Conservation (phyloP, 1,284 basidiomycete species). For the Cryptococcus sp. region DNA sequence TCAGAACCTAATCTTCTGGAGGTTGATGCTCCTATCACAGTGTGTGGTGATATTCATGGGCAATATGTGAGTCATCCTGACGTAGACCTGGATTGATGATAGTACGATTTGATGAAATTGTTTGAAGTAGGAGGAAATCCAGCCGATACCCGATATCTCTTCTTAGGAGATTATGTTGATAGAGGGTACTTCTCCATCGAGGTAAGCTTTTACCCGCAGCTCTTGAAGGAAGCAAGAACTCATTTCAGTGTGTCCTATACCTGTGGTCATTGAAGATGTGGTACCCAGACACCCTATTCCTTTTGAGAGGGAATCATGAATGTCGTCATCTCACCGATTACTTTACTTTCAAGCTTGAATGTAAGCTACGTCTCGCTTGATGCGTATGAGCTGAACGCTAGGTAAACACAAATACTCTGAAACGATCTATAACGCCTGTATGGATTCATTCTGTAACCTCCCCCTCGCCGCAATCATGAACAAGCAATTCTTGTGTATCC, state of each 20-base stretch:
- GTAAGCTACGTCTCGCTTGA: constrained; percentile 50
- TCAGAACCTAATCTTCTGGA: constrained; percentile 84
- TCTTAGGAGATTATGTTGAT: constrained; percentile 98
- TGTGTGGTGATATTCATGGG: constrained; percentile 95
- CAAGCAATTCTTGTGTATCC: constrained; percentile 95
- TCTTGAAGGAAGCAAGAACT: constrained; percentile 4
- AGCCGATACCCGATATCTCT: constrained; percentile 88
- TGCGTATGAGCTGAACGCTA: constrained; percentile 34
- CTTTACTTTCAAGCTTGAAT: constrained; percentile 95
- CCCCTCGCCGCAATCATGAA: constrained; percentile 94
- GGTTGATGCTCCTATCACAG: constrained; percentile 91
- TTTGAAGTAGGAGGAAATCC: constrained; percentile 94
- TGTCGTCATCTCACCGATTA: constrained; percentile 94
- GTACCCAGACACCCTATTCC: constrained; percentile 82
- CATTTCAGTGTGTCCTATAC: constrained; percentile 75
- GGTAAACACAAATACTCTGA: constrained; percentile 94
- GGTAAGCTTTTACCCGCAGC: constrained; percentile 49
- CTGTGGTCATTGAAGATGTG: constrained; percentile 90
- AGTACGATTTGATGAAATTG: constrained; percentile 98
- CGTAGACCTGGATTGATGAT: background rate
- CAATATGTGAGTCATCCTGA: constrained; percentile 70
- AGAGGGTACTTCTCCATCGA: constrained; percentile 94
- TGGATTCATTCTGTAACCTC: constrained; percentile 88
- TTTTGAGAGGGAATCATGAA: constrained; percentile 96
- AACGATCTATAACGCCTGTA: constrained; percentile 81